A percentile compares a stretch with the other conserved stretches of the same genome.
Evolutionary conservation across 1,284 basidiomycete species (phyloP).

Genomic region (Ganoderma boninense): DNA sequence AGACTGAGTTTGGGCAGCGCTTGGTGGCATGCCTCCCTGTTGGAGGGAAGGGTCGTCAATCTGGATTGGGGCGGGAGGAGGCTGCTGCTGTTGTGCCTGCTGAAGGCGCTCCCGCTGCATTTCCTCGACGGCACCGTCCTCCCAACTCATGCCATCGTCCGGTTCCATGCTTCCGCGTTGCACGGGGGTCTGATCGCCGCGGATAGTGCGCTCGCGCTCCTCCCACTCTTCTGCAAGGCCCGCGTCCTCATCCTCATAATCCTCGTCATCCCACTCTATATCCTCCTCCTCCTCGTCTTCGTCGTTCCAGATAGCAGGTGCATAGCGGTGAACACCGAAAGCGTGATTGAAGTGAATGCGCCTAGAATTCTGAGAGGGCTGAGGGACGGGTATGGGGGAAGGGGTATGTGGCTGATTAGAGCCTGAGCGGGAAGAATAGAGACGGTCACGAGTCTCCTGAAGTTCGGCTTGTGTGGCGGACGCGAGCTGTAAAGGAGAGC

Average conservation of each 20-base stretch:
- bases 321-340: slow-evolving; percentile 73
- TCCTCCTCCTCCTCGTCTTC: slow-evolving; percentile 83
- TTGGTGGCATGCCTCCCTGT: slow-evolving; percentile 26
- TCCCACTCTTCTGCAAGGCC: slow-evolving; percentile 64
- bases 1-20: slow-evolving; percentile 38
- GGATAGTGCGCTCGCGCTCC: slow-evolving; percentile 34
- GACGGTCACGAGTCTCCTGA: slow-evolving; percentile 55
- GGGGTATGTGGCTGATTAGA: slow-evolving; percentile 51
- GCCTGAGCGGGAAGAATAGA: slow-evolving; percentile 58
- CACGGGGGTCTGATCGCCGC: slow-evolving; percentile 13
- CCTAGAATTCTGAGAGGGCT: slow-evolving; percentile 38
- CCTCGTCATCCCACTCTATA: slow-evolving; percentile 78
- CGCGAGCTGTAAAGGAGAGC: slow-evolving; percentile 60
- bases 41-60: slow-evolving; percentile 43
- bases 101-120: slow-evolving; percentile 45
- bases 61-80: slow-evolving; percentile 45
- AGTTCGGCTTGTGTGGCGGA: slow-evolving; percentile 76
- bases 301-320: slow-evolving; percentile 83
- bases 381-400: slow-evolving; percentile 52
- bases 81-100: slow-evolving; percentile 37
- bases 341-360: slow-evolving; percentile 67
- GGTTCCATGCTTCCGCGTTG: slow-evolving; percentile 57
- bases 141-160: slow-evolving; percentile 82
- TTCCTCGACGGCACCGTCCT: slow-evolving; percentile 64
- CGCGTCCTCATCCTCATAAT: slow-evolving; percentile 73